Evolutionary conservation across 176 grass and related monocot species (phyloP), one percentile per base, ranked within the genome.

Genomic region (Triticum dicoccoides): DNA sequence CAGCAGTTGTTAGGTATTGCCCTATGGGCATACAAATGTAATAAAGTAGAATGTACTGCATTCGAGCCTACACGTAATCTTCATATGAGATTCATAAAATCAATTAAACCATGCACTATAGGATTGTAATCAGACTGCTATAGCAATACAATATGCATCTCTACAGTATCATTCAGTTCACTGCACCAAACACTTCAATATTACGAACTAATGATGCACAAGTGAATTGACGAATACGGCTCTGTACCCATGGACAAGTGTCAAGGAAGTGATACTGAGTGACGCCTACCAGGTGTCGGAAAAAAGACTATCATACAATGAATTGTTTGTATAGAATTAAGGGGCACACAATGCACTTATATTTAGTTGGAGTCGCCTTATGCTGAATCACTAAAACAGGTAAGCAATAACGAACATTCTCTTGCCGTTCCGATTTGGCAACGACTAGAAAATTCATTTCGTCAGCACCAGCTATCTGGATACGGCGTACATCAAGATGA

Each of bases 101-200:
- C 54, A 76, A 39, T 51, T 33, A 23, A 76, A 73, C 34, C 35
- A 38, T n/a, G 61, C 5, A 68, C 61, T 65, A 73, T 68, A 73
- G 52, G 27, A 78, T 71, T 65, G 65, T 29, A 64, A 74, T 66
- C 34, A 83, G 59, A 35, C 61, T 65, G 23, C 51, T 83, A 45
- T 29, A 42, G 61, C 39, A 86, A 11, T 15, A 75, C 8, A 82
- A 80, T 23, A 74, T 90, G 45, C 35, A 87, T 84, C 5, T 15
- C 56, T 61, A 30, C 21, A 74, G 80, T 41, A 78, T 2, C 45
- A 38, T 44, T 24, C 11, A 49, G 29, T 76, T 45, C 25, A 29
- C 29, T 29, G 23, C 21, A 14, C 68, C 14, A 29, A 80, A 27
- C 1, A 5, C 20, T 68, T 32, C 3, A 23, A 35, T 49, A 73